phyloP scores from a whole-genome alignment of 176 grass and related monocot species.

The Metroxylon sagu region DNA sequence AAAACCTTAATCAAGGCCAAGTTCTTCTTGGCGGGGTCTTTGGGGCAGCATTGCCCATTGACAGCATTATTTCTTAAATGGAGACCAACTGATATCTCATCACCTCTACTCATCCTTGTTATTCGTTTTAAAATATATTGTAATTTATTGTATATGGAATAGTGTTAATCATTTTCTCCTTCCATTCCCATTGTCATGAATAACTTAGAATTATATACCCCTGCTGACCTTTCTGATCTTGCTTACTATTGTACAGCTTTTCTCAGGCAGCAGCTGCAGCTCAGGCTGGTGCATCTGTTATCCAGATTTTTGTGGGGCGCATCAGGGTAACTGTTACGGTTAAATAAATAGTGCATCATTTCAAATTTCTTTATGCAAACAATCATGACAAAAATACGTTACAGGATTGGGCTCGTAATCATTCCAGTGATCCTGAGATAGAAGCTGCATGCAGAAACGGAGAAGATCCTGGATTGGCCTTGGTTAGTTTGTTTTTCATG shows the following conservation, averaged over 20 bases:
- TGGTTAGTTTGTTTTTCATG: slow-evolving; percentile 38
- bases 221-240: slow-evolving; percentile 6
- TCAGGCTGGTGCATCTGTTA: slow-evolving; percentile 90
- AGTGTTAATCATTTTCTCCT: too few relatives aligned
- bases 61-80: too few relatives aligned
- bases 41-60: too few relatives aligned
- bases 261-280: slow-evolving; percentile 93
- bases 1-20: too few relatives aligned
- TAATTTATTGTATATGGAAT: too few relatives aligned
- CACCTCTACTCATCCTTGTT: too few relatives aligned
- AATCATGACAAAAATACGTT: slow-evolving; percentile 18
- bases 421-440: slow-evolving; percentile 78
- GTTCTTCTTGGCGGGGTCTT: too few relatives aligned
- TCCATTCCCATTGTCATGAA: too few relatives aligned
- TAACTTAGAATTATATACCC: too few relatives aligned
- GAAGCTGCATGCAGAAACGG: slow-evolving; percentile 77
- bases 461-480: slow-evolving; percentile 76
- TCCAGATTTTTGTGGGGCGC: slow-evolving; percentile 93
- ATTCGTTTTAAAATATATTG: too few relatives aligned
- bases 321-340: slow-evolving; percentile 54
- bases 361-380: slow-evolving; percentile 1
- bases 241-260: slow-evolving; percentile 54
- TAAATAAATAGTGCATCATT: too few relatives aligned
- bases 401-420: slow-evolving; percentile 85
- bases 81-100: too few relatives aligned